Conservation (phyloP, 1,139 yeast species). For the Lodderomyces beijingensis region DNA sequence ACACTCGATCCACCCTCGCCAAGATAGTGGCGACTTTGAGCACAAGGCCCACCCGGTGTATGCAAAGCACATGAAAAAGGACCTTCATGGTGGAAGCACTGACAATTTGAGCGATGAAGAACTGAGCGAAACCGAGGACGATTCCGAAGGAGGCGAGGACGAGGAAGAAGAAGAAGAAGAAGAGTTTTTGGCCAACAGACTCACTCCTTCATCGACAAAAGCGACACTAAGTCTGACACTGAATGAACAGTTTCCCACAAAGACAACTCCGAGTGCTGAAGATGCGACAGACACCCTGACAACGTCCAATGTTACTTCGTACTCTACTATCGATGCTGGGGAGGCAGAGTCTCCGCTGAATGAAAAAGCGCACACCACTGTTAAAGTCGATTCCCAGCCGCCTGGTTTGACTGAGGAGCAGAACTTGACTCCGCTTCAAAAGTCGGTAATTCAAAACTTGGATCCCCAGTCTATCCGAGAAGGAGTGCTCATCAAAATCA, state of each 20-base stretch:
- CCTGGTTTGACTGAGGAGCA: slow-evolving; percentile 5
- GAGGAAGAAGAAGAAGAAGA: slow-evolving; percentile 1
- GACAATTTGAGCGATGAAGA: neutral
- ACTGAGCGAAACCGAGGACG: slow-evolving; percentile 7
- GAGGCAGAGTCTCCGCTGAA: slow-evolving; percentile 3
- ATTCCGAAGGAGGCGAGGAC: slow-evolving; percentile 5
- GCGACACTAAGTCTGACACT: neutral
- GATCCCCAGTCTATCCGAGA: slow-evolving; percentile 22
- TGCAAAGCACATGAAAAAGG: neutral
- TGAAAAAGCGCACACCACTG: neutral
- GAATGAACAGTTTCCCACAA: neutral
- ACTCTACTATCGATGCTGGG: slow-evolving; percentile 5
- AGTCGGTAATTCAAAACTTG: slow-evolving; percentile 33
- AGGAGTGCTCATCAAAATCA: slow-evolving; percentile 18
- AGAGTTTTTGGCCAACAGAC: slow-evolving; percentile 1
- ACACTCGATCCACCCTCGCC: neutral
- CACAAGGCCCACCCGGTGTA: slow-evolving; percentile 1
- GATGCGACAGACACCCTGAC: slow-evolving; percentile 2
- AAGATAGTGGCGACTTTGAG: neutral
- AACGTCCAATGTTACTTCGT: slow-evolving; percentile 1
- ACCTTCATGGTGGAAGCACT: neutral
- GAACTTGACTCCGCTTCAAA: slow-evolving; percentile 26
- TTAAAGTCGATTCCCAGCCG: slow-evolving; percentile 1
- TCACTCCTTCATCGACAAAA: neutral
- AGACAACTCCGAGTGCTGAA: neutral